phyloP scores from a whole-genome alignment of 106 monocot species.

The Hemerocallis citrina region DNA sequence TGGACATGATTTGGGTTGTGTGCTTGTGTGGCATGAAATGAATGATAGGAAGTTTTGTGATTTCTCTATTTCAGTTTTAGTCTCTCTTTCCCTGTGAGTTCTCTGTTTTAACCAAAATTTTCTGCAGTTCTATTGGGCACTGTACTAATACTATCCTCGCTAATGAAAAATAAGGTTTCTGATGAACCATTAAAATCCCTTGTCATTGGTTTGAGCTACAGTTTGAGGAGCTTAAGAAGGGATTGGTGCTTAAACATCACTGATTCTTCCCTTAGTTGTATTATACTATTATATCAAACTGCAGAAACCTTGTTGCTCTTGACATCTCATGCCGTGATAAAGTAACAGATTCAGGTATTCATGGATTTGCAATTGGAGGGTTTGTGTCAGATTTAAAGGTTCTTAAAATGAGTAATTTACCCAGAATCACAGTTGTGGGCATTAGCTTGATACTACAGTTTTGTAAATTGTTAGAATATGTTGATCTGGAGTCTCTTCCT shows the following conservation, averaged over 20 bases:
- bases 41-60: too few species aligned
- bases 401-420: conserved; percentile 50
- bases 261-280: conserved; percentile 33
- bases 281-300: conserved; percentile 67
- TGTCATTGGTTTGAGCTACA: conserved; percentile 26
- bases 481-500: conserved; percentile 68
- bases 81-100: too few species aligned
- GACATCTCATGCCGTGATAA: conserved; percentile 78
- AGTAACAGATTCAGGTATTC: conserved; percentile 66
- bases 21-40: too few species aligned
- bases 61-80: too few species aligned
- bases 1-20: too few species aligned
- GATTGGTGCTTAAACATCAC: conserved; percentile 77
- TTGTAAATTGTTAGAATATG: conserved; percentile 48
- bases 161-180: too few species aligned
- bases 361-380: conserved; percentile 16
- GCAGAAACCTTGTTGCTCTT: conserved; percentile 51
- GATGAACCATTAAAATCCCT: conserved; percentile 52
- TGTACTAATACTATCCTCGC: too few species aligned
- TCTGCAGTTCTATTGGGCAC: too few species aligned
- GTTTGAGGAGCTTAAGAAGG: conserved; percentile 44
- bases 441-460: conserved; percentile 38
- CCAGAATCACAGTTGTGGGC: conserved; percentile 51
- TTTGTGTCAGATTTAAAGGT: conserved; percentile 43
- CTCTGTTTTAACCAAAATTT: too few species aligned